Base-by-base conservation (phyloP, 2,329 filamentous ascomycete genomes). In the Huntiella decipiens region DNA sequence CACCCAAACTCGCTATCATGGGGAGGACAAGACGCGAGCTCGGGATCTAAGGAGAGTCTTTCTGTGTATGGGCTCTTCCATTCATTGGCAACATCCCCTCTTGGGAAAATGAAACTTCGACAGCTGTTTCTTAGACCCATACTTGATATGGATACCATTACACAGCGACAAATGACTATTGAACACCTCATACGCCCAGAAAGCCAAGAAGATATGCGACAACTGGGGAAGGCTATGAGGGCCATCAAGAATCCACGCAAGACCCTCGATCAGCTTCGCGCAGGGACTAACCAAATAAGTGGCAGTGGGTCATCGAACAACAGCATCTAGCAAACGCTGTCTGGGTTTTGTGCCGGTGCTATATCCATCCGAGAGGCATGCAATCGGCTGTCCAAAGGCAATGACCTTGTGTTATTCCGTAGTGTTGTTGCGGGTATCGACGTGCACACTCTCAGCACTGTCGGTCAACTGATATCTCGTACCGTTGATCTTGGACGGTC, bases 1-100 rank as follows among this genome's bases (percentile, higher is more conserved):
- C 85, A 93, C 58, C 87, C 84, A 4, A 86, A 85, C 55, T 77
- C 73, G 41, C 81, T 88, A 51, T 82, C 44, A 10, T 50, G 48
- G 48, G 40, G 44, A n/a, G 39, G 39, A 4, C 44, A 50, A 19
- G 47, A 47, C 31, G 34, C 45, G 16, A 50, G 66, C 19, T 74
- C 71, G 1, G 77, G 73, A 15, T 71, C 73, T 1, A 94, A 88
- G 58, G 86, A 93, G 61, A 81, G 76, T 12, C 67, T 91, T 1
- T 96, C 84, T 0, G 63, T 94, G 0, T 94, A 82, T 58, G 87
- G 83, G 0, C 64, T 96, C 0, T 92, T 95, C 51, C 75, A 80
- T 48, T 68, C 75, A 46, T 64, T 91, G 28, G 77, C 81, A 19
- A 71, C 71, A 46, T 95, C 86, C 3, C 71, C 81, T 1, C 86